Percentiles rank a stretch among this genome's conserved stretches.
Evolutionary conservation across 192 early-diverging fungal genomes (phyloP).

Genomic region (Physocladia obscura): DNA sequence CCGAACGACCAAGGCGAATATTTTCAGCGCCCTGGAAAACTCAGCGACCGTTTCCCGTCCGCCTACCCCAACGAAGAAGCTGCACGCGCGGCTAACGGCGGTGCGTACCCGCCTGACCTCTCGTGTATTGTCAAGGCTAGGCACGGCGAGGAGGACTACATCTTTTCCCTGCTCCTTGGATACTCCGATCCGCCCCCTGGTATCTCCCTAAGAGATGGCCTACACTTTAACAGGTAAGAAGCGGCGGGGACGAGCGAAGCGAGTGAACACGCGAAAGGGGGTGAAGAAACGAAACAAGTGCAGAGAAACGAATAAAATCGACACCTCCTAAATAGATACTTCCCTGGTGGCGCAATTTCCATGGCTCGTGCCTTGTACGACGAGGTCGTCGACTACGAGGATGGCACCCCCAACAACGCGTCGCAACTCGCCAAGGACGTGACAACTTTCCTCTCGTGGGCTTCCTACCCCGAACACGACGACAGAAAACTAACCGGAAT

Average conservation of each 20-base stretch:
- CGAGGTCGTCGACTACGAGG: slow-evolving; percentile 92
- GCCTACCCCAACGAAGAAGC: slow-evolving; percentile 98
- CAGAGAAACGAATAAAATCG: too few relatives aligned
- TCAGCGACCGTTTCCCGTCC: slow-evolving; percentile 82
- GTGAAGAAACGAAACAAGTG: too few relatives aligned
- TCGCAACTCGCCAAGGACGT: slow-evolving; percentile 98
- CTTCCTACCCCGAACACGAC: slow-evolving; percentile 93
- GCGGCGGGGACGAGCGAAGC: too few relatives aligned
- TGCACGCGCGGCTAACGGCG: slow-evolving; percentile 91
- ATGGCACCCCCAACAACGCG: slow-evolving; percentile 92
- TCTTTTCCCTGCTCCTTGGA: slow-evolving; percentile 91
- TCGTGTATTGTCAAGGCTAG: slow-evolving; percentile 92
- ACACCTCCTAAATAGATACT: too few relatives aligned
- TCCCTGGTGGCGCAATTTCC: slow-evolving; percentile 95
- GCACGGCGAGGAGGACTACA: slow-evolving; percentile 94
- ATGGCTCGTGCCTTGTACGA: slow-evolving; percentile 96
- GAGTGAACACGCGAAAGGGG: too few relatives aligned
- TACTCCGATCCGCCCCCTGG: slow-evolving; percentile 96
- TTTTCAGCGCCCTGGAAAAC: slow-evolving; percentile 93
- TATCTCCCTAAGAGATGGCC: slow-evolving; percentile 86
- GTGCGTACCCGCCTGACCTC: slow-evolving; percentile 93
- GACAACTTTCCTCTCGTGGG: slow-evolving; percentile 88
- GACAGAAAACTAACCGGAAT: slow-evolving; percentile 94
- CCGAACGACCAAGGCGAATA: slow-evolving; percentile 89
- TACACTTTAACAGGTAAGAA: slow-evolving; percentile 99